Conservation (phyloP, 305 asterid species). For the Rubia tinctorum region DNA sequence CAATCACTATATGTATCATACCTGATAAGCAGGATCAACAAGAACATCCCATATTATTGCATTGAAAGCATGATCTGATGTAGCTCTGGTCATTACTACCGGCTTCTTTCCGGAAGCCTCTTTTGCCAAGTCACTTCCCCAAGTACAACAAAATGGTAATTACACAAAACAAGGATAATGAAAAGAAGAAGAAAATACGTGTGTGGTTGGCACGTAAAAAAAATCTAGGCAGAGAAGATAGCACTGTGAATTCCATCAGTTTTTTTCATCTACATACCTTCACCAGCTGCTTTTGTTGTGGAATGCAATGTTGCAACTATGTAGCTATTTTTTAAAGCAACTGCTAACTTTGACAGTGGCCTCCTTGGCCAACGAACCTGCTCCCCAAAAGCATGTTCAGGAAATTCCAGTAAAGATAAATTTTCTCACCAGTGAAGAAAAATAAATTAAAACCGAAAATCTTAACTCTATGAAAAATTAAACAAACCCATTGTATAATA, state of each 20-base stretch:
- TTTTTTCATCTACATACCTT: conserved; percentile 41
- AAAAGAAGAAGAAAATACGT: neutral
- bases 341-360: conserved; percentile 84
- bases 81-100: conserved; percentile 98
- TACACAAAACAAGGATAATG: conserved; percentile 33
- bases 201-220: neutral
- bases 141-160: too few relatives aligned
- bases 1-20: conserved; percentile 17
- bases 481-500: too few relatives aligned
- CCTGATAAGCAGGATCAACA: conserved; percentile 98
- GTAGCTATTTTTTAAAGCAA: conserved; percentile 93
- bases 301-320: conserved; percentile 88
- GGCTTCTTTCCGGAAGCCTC: conserved; percentile 67
- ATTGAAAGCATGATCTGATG: conserved; percentile 98
- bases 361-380: too few relatives aligned
- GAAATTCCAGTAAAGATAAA: too few relatives aligned
- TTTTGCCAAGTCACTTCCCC: conserved; percentile 95
- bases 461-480: too few relatives aligned
- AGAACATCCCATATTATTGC: conserved; percentile 99
- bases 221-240: neutral
- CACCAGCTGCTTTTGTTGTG: conserved; percentile 48
- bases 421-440: too few relatives aligned
- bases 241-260: neutral
- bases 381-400: too few relatives aligned
- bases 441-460: too few relatives aligned